Base-by-base conservation (phyloP, 306 rosid species). In the Prinsepia uniflora region DNA sequence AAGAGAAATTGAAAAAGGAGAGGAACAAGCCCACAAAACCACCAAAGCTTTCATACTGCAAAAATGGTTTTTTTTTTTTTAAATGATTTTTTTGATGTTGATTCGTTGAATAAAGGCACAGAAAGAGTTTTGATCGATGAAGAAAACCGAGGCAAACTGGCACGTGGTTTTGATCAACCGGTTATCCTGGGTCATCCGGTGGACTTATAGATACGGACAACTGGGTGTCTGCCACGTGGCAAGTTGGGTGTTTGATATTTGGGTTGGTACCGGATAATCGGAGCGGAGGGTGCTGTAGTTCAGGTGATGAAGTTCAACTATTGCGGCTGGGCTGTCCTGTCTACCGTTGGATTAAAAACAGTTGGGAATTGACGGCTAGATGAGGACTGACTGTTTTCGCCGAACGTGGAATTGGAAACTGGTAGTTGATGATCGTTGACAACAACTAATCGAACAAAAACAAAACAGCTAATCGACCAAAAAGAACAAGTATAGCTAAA, bases 341-440 rank as follows among this genome's bases (percentile, higher is more conserved):
- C 44, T 7, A 46, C 84, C 75, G 78, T 67, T 13, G 12, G 68
- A 75, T 76, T n/a, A 15, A 30, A 9, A 15, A 49, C 49, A 43
- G 44, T 22, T 49, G n/a, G 10, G 7, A 59, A 18, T 24, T 7
- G n/a, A 69, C 68, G 68, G 69, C 40, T 5, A 9, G 52, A 58
- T 42, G 43, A 8, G 41, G 24, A 7, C 5, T 36, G 53, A 7
- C 70, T 65, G 63, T 76, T 76, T 48, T 20, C 45, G 18, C 71
- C 22, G 9, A 53, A 34, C 43, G 55, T 41, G 6, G 57, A 18
- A 18, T 46, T 0, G 45, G 65, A 10, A 45, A 22, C 13, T 1
- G 36, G 70, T 75, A 13, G 76, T 70, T 80, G 83, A 75, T 76
- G 53, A 46, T 15, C 46, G 65, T 75, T 75, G 74, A 70, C 80